Conservation (phyloP, 2,329 filamentous ascomycete species). For the Fusarium nygamai region DNA sequence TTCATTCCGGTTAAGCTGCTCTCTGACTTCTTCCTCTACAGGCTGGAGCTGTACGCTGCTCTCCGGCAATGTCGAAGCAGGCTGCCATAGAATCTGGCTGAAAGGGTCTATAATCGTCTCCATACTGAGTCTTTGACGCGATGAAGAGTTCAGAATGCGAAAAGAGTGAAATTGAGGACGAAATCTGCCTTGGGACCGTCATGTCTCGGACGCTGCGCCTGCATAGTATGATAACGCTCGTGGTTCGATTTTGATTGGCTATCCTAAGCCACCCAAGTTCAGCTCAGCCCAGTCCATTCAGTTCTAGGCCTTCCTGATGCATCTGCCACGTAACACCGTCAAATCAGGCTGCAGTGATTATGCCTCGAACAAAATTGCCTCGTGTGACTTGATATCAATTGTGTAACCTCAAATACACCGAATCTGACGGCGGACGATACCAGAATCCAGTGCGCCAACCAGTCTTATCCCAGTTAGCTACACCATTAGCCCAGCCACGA, state of each 20-base stretch:
- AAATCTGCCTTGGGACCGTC: not conserved
- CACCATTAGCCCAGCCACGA: not conserved
- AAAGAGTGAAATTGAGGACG: accelerated
- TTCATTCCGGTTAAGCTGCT: not conserved
- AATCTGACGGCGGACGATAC: not conserved
- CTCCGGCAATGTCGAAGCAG: accelerated
- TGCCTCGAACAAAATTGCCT: not conserved
- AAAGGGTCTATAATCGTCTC: not conserved
- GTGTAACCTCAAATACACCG: not conserved
- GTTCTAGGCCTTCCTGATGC: not conserved
- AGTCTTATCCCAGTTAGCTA: accelerated
- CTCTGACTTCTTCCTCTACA: accelerated
- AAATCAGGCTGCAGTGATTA: not conserved
- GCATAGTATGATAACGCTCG: not conserved
- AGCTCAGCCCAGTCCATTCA: not conserved
- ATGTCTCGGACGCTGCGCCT: not conserved
- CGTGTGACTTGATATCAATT: not conserved
- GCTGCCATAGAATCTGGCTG: not conserved
- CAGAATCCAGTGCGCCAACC: accelerated
- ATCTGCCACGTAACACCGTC: not conserved
- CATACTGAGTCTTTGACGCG: accelerated
- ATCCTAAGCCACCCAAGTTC: not conserved
- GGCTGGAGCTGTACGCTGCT: accelerated
- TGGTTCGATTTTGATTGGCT: not conserved
- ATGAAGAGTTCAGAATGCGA: accelerated